Evolutionary conservation across 2,329 filamentous ascomycete genomes (phyloP), one percentile per base, ranked within the genome.

Genomic region (Graphilbum fragrans): DNA sequence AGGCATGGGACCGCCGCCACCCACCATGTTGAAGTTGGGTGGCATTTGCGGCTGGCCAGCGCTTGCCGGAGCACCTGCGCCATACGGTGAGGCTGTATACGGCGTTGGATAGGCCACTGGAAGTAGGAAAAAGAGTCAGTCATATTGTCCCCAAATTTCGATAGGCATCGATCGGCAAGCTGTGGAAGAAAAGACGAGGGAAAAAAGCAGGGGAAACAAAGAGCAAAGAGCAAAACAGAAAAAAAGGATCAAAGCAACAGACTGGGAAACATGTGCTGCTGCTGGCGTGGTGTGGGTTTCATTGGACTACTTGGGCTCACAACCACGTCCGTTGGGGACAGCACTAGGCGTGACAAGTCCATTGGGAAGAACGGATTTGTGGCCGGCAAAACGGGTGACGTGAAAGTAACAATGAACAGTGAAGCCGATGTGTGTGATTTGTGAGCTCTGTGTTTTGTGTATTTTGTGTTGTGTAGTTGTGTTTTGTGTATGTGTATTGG

Each of bases 91-190:
- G 51, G 62, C 66, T 20, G 71, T 67, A 49, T 74, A 80, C 40
- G 75, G 72, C 33, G 72, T 62, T 48, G 75, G 76, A 48, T 70
- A 77, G 50, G 70, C 58, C 66, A 77, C 73, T 75, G 55, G 44
- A 27, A 16, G 12, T 17, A 20, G 19, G 23, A 33, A 21, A 16
- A 6, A 7, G 10, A 14, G 46, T 50, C 37, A 53, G 45, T 17
- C 38, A 10, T 31, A 14, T 7, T 27, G 23, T 27, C 23, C 12
- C 11, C 27, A 29, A 31, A n/a, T n/a, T n/a, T n/a, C n/a, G n/a
- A n/a, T n/a, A n/a, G n/a, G n/a, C n/a, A n/a, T n/a, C n/a, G n/a
- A n/a, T n/a, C n/a, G n/a, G n/a, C n/a, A n/a, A n/a, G n/a, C n/a
- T n/a, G n/a, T n/a, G n/a, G n/a, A n/a, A n/a, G n/a, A n/a, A n/a